Conservation (phyloP, 768 basidiomycete species). For the Calocera cornea region DNA sequence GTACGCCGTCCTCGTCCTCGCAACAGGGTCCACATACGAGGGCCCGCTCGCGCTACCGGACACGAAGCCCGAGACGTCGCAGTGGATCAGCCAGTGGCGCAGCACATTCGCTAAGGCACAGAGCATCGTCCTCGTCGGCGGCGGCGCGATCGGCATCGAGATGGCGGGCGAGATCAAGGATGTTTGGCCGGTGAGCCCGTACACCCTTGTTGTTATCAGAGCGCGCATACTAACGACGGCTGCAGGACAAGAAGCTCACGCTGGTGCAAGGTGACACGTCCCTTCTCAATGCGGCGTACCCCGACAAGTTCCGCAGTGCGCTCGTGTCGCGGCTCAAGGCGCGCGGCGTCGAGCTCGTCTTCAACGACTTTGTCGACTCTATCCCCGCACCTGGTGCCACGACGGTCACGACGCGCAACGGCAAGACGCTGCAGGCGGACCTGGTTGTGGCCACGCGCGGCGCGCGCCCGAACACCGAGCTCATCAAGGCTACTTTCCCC, state of each 20-base stretch:
- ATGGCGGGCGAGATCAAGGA: slow-evolving; percentile 35
- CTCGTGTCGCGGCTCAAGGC: slow-evolving; percentile 30
- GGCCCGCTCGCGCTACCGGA: slow-evolving; percentile 37
- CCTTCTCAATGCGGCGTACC: slow-evolving; percentile 28
- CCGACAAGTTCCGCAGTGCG: slow-evolving; percentile 37
- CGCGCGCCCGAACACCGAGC: slow-evolving; percentile 35
- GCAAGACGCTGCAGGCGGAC: slow-evolving; percentile 15
- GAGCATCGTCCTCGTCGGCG: slow-evolving; percentile 40
- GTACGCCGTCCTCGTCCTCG: slow-evolving; percentile 46
- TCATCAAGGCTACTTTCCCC: slow-evolving; percentile 35
- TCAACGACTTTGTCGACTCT: slow-evolving; percentile 39
- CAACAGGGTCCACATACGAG: slow-evolving; percentile 43
- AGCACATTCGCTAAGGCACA: slow-evolving; percentile 22
- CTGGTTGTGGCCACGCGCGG: slow-evolving; percentile 16
- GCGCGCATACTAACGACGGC: neutral
- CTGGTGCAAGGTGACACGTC: slow-evolving; percentile 38
- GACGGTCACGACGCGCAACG: slow-evolving; percentile 15
- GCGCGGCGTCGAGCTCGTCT: slow-evolving; percentile 35
- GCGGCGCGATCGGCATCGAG: slow-evolving; percentile 43
- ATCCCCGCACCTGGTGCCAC: neutral
- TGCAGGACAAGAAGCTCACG: slow-evolving; percentile 39
- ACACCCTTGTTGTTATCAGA: neutral
- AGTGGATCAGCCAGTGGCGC: slow-evolving; percentile 26
- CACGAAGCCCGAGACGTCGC: slow-evolving; percentile 16
- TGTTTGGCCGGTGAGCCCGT: slow-evolving; percentile 21